These are phyloP conservation scores for Pseudogymnoascus verrucosus DNA, from an alignment of 2,329 filamentous ascomycete genomes.

Conservation along the genomic window DNA sequence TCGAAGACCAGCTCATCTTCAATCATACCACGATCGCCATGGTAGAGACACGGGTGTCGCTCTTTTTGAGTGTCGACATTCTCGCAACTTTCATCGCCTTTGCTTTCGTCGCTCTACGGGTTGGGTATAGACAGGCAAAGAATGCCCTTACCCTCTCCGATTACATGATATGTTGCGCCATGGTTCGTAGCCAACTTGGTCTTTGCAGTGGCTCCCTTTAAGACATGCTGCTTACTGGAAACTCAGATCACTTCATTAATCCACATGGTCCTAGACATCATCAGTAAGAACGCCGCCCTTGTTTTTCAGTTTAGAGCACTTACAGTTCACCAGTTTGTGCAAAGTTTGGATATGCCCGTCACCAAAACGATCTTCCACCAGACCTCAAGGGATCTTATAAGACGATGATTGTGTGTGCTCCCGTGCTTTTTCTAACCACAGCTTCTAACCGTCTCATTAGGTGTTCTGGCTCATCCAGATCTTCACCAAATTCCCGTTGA, in stretches of 20 bases:
- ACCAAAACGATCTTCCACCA: neutral
- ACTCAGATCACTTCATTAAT: neutral
- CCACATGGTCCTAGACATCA: slow-evolving; percentile 1
- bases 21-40: neutral
- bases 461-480: slow-evolving; percentile 13
- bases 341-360: slow-evolving; percentile 3
- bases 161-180: slow-evolving; percentile 4
- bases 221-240: neutral
- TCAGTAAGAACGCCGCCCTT: neutral
- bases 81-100: neutral
- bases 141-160: neutral
- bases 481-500: slow-evolving; percentile 12
- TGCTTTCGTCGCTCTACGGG: neutral
- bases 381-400: neutral
- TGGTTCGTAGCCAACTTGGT: neutral
- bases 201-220: neutral
- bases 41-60: neutral
- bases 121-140: neutral
- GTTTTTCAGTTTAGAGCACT: neutral
- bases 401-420: neutral
- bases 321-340: neutral
- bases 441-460: neutral
- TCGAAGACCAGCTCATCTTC: neutral
- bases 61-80: slow-evolving; percentile 2
- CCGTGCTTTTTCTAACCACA: neutral